Evolutionary conservation across 1,284 basidiomycete genomes (phyloP).

Genomic region (Naganishia liquefaciens): DNA sequence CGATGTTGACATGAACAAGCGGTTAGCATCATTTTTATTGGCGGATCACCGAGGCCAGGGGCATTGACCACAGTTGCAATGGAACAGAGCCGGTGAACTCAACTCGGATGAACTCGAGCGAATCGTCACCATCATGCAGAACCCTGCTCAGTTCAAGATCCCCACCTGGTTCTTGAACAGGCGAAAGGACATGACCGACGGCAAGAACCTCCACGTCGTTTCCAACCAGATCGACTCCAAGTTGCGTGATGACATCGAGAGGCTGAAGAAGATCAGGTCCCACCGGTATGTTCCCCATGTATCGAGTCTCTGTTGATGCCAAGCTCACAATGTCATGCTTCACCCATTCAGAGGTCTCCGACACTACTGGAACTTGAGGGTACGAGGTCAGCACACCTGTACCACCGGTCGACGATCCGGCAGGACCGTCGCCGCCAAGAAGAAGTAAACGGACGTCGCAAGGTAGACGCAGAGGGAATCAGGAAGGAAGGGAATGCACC

Average conservation of each 20-base stretch:
- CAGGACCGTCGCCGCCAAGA: conserved; percentile 50
- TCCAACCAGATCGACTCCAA: conserved; percentile 99
- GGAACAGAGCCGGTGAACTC: conserved; percentile 78
- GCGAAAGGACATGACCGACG: conserved; percentile 96
- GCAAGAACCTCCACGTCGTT: conserved; percentile 93
- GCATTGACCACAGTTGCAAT: conserved; percentile 1
- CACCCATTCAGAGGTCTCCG: conserved; percentile 67
- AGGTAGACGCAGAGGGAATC: conserved; percentile 18
- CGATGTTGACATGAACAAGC: conserved; percentile 97
- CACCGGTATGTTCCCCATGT: conserved; percentile 62
- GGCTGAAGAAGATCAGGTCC: conserved; percentile 98
- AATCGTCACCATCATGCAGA: conserved; percentile 99
- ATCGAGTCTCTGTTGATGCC: neutral
- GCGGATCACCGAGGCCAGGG: neutral
- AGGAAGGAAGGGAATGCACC: conserved; percentile 10
- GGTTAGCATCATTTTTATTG: conserved; percentile 63
- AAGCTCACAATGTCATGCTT: neutral
- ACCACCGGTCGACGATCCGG: conserved; percentile 73
- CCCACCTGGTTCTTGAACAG: conserved; percentile 98
- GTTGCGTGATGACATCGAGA: conserved; percentile 96
- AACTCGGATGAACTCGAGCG: conserved; percentile 98
- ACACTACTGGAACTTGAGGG: conserved; percentile 95
- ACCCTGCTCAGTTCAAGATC: conserved; percentile 99
- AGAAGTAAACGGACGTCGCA: conserved; percentile 44
- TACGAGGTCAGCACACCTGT: conserved; percentile 98